Evolutionary conservation across 306 rosid species (phyloP).

Genomic region (Casuarina equisetifolia): DNA sequence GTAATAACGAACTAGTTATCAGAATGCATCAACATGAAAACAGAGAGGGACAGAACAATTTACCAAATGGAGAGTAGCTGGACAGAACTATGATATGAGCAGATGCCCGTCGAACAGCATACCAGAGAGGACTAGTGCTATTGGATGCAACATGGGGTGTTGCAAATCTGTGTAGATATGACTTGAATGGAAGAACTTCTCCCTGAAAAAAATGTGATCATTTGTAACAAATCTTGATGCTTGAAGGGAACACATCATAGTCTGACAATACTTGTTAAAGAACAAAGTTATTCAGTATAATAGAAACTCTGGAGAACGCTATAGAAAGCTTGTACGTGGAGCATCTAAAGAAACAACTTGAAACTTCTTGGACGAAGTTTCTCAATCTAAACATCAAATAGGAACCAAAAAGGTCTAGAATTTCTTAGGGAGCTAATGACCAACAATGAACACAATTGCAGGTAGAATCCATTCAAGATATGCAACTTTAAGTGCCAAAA

Average conservation of each 20-base stretch:
- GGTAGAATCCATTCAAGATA: background rate
- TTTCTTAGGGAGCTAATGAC: background rate
- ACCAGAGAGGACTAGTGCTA: conserved; percentile 94
- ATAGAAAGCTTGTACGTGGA: background rate
- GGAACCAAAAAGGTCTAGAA: background rate
- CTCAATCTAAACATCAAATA: conserved; percentile 1
- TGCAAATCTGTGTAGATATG: conserved; percentile 65
- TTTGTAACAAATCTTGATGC: background rate
- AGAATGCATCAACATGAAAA: conserved; percentile 14
- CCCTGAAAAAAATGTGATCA: conserved; percentile 45
- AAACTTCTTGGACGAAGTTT: background rate
- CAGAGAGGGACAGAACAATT: conserved; percentile 27
- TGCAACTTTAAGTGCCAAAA: background rate
- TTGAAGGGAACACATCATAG: background rate
- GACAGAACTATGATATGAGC: conserved; percentile 90
- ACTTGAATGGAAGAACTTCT: conserved; percentile 84
- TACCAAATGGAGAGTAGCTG: conserved; percentile 93
- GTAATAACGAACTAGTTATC: background rate
- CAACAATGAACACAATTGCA: background rate
- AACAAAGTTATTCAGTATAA: background rate
- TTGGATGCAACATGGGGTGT: conserved; percentile 80
- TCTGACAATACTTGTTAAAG: background rate
- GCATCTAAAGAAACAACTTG: background rate
- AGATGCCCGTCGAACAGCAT: conserved; percentile 90
- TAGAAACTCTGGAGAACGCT: background rate